These are phyloP conservation scores for Picochlorum sp. DNA, from an alignment of 139 green algal species.

Conservation along the genomic window DNA sequence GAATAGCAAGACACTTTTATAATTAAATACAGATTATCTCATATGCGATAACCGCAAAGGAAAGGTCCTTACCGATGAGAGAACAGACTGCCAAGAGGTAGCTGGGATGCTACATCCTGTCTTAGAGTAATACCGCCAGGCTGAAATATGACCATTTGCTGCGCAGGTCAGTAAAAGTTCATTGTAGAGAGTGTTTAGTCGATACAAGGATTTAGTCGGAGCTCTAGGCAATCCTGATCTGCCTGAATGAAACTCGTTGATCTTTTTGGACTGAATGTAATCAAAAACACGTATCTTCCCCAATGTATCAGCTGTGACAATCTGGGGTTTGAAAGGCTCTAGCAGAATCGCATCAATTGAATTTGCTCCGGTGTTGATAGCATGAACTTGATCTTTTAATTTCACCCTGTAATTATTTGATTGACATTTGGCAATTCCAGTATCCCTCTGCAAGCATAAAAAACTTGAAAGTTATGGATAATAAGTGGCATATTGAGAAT, in stretches of 20 bases:
- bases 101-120: slow-evolving; percentile 42
- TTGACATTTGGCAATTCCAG: not conserved
- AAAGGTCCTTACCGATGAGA: not conserved
- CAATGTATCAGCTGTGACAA: slow-evolving; percentile 39
- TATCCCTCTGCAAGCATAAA: not conserved
- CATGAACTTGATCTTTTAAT: slow-evolving; percentile 11
- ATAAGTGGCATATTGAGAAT: not conserved
- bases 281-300: slow-evolving; percentile 51
- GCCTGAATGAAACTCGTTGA: slow-evolving; percentile 2
- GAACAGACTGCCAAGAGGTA: slow-evolving; percentile 51
- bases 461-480: not conserved
- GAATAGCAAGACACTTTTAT: not conserved
- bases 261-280: slow-evolving; percentile 7
- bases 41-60: not conserved
- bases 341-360: slow-evolving; percentile 43
- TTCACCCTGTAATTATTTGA: not conserved
- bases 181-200: slow-evolving; percentile 64
- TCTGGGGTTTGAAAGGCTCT: slow-evolving; percentile 56
- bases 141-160: slow-evolving; percentile 53
- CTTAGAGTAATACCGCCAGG: slow-evolving; percentile 58
- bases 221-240: not conserved
- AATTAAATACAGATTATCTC: not conserved
- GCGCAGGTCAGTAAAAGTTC: slow-evolving; percentile 53
- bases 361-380: slow-evolving; percentile 3
- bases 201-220: slow-evolving; percentile 13